Base-by-base conservation (phyloP, 179 eudicot species). In the Silene coronaria region DNA sequence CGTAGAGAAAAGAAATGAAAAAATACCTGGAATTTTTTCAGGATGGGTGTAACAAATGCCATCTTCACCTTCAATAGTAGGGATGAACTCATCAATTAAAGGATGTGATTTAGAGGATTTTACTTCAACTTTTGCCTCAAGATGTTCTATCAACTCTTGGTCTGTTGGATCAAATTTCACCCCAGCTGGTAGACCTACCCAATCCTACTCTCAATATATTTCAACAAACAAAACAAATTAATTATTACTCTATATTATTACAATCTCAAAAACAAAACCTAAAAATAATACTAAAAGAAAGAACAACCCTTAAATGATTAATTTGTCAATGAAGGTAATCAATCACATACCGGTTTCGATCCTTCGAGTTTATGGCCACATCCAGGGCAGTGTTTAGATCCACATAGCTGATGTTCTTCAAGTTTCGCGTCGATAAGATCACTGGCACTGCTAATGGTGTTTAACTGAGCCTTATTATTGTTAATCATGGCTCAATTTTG, bases 41-140 rank as follows among this genome's bases (percentile, higher is more conserved):
- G 98, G 98, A 81, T 94, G 98, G 46, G 98, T 94, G 67, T 94
- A 94, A 82, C 98, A 94, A 88, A 94, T 94, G 19, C 98, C 98
- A 90, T 94, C 98, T 86, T 92, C 97, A 5, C 98, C 98, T 85
- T 91, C 88, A 84, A 94, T 87, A 46, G 98, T 94, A 62, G 96
- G 97, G 63, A 94, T 92, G 82, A 94, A 94, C 66, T 92, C 96
- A 86, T 94, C 97, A 36, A 94, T 94, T 80, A 94, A 83, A 71
- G 98, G 98, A 83, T 94, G 98, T 59, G 97, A 89, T 82, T 87
- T 94, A 16, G 81, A 86, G 51, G 85, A 85, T 79, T 86, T 82
- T 13, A 75, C 86, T 77, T 84, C 94, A 12, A 90, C 94, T 86
- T 91, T 94, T 11, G 97, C 98, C 79, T 94, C 96, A 62, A 94